A percentile compares a stretch with the other conserved stretches of the same genome.
Conservation (phyloP, 208 protist genomes). For the Wallacemonas rigidus region DNA sequence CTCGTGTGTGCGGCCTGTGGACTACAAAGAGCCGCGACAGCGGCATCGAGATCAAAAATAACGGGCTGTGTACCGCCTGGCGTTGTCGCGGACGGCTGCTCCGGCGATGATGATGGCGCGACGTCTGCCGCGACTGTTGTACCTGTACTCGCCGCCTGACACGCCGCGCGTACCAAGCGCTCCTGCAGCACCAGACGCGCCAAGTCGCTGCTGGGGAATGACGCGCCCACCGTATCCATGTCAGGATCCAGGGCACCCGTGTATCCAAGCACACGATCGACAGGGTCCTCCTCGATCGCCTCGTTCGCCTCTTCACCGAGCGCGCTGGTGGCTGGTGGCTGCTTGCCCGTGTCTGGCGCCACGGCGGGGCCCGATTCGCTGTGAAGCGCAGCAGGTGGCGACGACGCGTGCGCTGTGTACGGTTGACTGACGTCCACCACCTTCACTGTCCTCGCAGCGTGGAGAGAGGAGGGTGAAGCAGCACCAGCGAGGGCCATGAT, state of each 20-base stretch:
- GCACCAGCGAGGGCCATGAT: conserved; percentile 50
- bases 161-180: not conserved
- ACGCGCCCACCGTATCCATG: not conserved
- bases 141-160: not conserved
- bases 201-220: not conserved
- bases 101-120: no score
- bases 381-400: not conserved
- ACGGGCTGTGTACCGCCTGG: not conserved
- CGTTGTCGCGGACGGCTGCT: no score
- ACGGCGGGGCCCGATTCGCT: no score
- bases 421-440: conserved; percentile 30
- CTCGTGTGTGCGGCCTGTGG: no score
- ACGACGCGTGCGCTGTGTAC: not conserved
- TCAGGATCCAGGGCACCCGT: not conserved
- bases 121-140: not conserved
- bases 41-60: not conserved
- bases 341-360: no score
- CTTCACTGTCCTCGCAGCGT: conserved; percentile 30
- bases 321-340: no score
- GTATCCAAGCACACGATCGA: not conserved
- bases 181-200: not conserved
- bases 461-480: conserved; percentile 4
- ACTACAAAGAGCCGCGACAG: no score
- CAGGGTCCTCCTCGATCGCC: not conserved
- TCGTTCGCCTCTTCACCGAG: not conserved